Evolutionary conservation across 164 flowering plant genomes (phyloP).

Genomic region (Berberis vulgaris): DNA sequence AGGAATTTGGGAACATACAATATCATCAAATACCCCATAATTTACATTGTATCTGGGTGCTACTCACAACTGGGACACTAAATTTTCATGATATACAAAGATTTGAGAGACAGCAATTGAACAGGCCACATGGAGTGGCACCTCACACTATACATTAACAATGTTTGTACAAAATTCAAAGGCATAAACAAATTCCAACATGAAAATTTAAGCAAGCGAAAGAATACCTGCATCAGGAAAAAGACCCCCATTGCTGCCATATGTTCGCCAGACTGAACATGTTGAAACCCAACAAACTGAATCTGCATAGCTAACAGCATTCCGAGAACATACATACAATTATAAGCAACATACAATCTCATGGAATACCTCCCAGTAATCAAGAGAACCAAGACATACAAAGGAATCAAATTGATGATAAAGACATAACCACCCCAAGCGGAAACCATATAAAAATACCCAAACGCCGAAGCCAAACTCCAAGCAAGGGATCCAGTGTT

Average conservation of each 20-base stretch:
- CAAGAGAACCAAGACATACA: slow-evolving; percentile 84
- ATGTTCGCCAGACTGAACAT: slow-evolving; percentile 98
- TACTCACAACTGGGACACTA: too few species aligned
- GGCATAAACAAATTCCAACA: neutral
- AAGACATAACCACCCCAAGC: slow-evolving; percentile 99
- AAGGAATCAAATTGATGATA: slow-evolving; percentile 84
- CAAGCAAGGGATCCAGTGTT: slow-evolving; percentile 89
- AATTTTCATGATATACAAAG: too few species aligned
- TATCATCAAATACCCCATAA: too few species aligned
- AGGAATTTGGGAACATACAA: too few species aligned
- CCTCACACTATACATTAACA: neutral
- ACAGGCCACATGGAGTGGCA: neutral
- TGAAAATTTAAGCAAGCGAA: too few species aligned
- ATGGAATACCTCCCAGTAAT: slow-evolving; percentile 87
- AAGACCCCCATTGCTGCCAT: slow-evolving; percentile 99
- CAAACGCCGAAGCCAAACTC: slow-evolving; percentile 88
- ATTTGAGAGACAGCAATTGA: too few species aligned
- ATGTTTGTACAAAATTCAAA: neutral
- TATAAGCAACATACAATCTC: slow-evolving; percentile 90
- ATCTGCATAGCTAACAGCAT: slow-evolving; percentile 99
- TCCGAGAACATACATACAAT: slow-evolving; percentile 81
- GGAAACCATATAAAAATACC: slow-evolving; percentile 95
- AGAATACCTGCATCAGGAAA: slow-evolving; percentile 79
- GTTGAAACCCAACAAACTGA: slow-evolving; percentile 98
- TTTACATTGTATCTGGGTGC: too few species aligned